Base-by-base conservation (phyloP, 768 basidiomycete genomes). In the Suillus americanus region DNA sequence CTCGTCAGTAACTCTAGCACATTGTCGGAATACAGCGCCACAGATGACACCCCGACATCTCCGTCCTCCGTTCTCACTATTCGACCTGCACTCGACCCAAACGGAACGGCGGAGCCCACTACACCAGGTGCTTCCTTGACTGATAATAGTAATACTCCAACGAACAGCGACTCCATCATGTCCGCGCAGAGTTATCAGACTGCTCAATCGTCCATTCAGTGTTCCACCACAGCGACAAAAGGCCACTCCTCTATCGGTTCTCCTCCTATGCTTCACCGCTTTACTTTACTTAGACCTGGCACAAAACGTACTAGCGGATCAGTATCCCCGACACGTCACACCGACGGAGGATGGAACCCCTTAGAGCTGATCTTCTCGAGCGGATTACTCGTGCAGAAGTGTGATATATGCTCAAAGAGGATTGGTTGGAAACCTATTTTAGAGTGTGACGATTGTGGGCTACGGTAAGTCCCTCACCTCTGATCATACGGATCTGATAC, bases 401-500 rank as follows among this genome's bases (percentile, higher is more conserved):
- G 94, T 70, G 92, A 92, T 75, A 77, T 94, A 20, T 97, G 94
- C 71, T 72, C 74, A 50, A 95, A 95, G 81, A 80, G 92, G 55
- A 80, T 97, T 45, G 94, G 94, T 14, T 89, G 91, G 89, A 95
- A 94, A 74, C 88, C 93, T 25, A 84, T 90, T 38, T 78, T 96
- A 23, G 87, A 91, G 70, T 97, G 94, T 73, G 94, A 96, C 74
- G 94, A 96, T 76, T 96, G 95, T 76, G 89, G 90, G 33, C 76
- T 92, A 70, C 84, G 87, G 87, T 90, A 63, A 62, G 84, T 74
- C 8, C 56, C 40, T 46, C 10, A n/a, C 62, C 60, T 60, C 51
- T 60, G n/a, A 33, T 59, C 51, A 46, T 33, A 53, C 30, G 50
- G 35, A 55, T 63, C 55, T 33, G 55, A 63, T 65, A 48, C 23